A percentile compares a stretch with the other conserved stretches of the same genome.
phyloP scores from a whole-genome alignment of 1,139 yeast species.

The Zygoascus meyerae region DNA sequence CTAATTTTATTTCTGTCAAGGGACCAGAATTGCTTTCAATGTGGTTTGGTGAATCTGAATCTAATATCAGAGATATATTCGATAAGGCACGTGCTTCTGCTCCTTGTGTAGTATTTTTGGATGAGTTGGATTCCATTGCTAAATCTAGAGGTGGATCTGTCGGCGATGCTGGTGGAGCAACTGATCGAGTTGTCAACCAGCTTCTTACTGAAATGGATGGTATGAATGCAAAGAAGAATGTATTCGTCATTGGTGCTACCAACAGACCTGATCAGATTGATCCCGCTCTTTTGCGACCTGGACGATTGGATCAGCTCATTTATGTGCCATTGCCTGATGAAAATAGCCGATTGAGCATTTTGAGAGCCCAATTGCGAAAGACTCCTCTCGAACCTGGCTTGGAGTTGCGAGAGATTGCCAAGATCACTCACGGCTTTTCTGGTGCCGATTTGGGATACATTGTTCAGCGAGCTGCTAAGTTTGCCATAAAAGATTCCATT shows the following conservation, averaged over 20 bases:
- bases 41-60: slow-evolving; percentile 99
- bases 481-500: slow-evolving; percentile 95
- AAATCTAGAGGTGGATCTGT: slow-evolving; percentile 87
- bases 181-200: slow-evolving; percentile 95
- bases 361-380: slow-evolving; percentile 94
- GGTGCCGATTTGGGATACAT: slow-evolving; percentile 98
- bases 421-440: slow-evolving; percentile 90
- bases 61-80: slow-evolving; percentile 92
- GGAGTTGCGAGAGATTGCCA: slow-evolving; percentile 81
- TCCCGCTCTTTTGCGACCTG: slow-evolving; percentile 98
- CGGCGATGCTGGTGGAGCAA: slow-evolving; percentile 97
- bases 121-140: slow-evolving; percentile 96
- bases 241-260: slow-evolving; percentile 97
- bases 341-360: slow-evolving; percentile 84
- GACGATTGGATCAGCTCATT: slow-evolving; percentile 96
- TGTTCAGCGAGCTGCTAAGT: slow-evolving; percentile 97
- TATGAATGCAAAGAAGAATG: slow-evolving; percentile 98
- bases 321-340: slow-evolving; percentile 98
- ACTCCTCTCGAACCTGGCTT: slow-evolving; percentile 98
- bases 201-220: slow-evolving; percentile 99
- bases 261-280: slow-evolving; percentile 99
- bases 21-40: slow-evolving; percentile 96
- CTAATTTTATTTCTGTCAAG: slow-evolving; percentile 92
- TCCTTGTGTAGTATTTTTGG: slow-evolving; percentile 95
- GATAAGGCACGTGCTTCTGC: slow-evolving; percentile 99